Percentiles rank a stretch among this genome's conserved stretches.
Evolutionary conservation across 2,329 filamentous ascomycete genomes (phyloP).

Genomic region (Sporothrix pseudoabietina): DNA sequence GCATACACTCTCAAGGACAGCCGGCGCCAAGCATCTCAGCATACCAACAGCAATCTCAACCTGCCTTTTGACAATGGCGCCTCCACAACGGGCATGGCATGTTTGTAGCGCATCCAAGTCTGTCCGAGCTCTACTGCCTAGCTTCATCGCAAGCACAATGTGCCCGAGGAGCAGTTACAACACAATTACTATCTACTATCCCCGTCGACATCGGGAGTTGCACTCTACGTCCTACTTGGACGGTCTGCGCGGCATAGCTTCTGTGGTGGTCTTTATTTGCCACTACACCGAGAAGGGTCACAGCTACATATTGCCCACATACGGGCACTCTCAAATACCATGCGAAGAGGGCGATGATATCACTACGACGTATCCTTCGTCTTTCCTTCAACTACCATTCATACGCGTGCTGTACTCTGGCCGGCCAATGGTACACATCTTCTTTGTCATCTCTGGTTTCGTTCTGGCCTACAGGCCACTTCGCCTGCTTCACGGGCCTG

Average conservation of each 20-base stretch:
- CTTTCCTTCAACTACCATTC: slow-evolving; percentile 49
- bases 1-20: background rate
- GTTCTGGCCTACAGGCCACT: slow-evolving; percentile 51
- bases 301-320: slow-evolving; percentile 41
- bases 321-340: slow-evolving; percentile 41
- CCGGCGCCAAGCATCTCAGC: background rate
- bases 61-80: background rate
- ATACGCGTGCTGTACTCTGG: slow-evolving; percentile 49
- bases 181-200: slow-evolving; percentile 26
- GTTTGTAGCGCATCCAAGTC: background rate
- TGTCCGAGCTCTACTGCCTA: slow-evolving; percentile 39
- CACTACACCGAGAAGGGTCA: slow-evolving; percentile 51
- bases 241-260: slow-evolving; percentile 53
- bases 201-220: slow-evolving; percentile 33
- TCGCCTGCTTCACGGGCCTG: slow-evolving; percentile 44
- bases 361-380: slow-evolving; percentile 33
- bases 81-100: background rate
- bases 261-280: slow-evolving; percentile 52
- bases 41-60: background rate
- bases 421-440: slow-evolving; percentile 54
- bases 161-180: slow-evolving; percentile 37
- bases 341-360: background rate
- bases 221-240: slow-evolving; percentile 53
- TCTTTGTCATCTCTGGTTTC: slow-evolving; percentile 56
- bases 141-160: slow-evolving; percentile 41